These are phyloP conservation scores for Catharanthus roseus DNA, from an alignment of 257 asterid genomes.

Conservation along the genomic window DNA sequence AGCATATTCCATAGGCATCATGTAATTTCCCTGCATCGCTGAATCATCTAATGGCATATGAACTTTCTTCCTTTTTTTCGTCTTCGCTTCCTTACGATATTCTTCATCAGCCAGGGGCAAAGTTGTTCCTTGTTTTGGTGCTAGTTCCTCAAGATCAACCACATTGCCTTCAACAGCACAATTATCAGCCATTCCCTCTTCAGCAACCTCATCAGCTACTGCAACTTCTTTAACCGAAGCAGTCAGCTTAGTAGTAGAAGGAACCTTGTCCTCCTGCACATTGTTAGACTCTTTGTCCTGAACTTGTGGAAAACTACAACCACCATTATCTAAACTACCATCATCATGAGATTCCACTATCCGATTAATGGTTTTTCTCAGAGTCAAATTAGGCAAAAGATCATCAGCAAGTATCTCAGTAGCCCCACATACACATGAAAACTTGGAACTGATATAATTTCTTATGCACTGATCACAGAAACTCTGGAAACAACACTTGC, in stretches of 20 bases:
- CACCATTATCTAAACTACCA: conserved; percentile 52
- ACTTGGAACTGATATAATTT: conserved; percentile 58
- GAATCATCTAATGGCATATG: conserved; percentile 53
- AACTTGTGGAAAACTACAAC: conserved; percentile 55
- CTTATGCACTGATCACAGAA: conserved; percentile 88
- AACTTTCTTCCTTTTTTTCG: conserved; percentile 75
- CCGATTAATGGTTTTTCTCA: conserved; percentile 70
- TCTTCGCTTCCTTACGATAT: conserved; percentile 62
- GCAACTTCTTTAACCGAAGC: too few species aligned
- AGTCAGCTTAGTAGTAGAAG: conserved; percentile 67
- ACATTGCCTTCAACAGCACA: conserved; percentile 41
- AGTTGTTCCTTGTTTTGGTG: conserved; percentile 51
- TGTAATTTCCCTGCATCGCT: conserved; percentile 73
- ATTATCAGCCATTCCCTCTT: conserved; percentile 34
- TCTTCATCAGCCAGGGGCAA: conserved; percentile 56
- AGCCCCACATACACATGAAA: conserved; percentile 76
- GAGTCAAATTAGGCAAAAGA: conserved; percentile 78
- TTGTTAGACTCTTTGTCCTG: conserved; percentile 82
- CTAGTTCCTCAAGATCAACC: conserved; percentile 45
- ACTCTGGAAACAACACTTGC: conserved; percentile 88
- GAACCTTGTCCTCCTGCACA: conserved; percentile 65
- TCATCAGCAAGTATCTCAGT: conserved; percentile 74
- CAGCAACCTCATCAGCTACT: conserved; percentile 5
- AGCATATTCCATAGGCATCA: conserved; percentile 72
- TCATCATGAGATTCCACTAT: conserved; percentile 62